Evolutionary conservation across 2,329 filamentous ascomycete species (phyloP), one percentile per base, ranked within the genome.

Genomic region (Grosmannia huntii): DNA sequence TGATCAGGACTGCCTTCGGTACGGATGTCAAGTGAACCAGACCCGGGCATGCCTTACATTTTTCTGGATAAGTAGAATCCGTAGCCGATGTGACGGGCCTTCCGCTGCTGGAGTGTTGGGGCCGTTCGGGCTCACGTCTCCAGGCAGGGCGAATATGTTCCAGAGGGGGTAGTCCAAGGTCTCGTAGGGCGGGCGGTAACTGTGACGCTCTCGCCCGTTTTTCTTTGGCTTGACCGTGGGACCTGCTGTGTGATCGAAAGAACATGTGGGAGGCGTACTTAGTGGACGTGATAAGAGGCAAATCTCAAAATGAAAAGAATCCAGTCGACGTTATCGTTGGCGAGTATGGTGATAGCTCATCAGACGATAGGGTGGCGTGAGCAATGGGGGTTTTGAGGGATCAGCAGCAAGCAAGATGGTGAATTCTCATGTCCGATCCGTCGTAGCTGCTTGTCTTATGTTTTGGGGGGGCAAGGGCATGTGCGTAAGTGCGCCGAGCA

Each of bases 161-260:
- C 48, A 64, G 65, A 49, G 66, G 60, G 58, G 66, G 60, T 48
- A 75, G 62, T 57, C 69, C 71, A 57, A 73, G 65, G 27, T 75
- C 72, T 60, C 68, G 68, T 55, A 75, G 64, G 55, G 66, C 65
- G 56, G 69, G 25, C 16, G 56, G 19, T 21, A 57, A 68, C 59
- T 71, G 70, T 60, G 66, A 63, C 60, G 71, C 69, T 61, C 68
- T 68, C 60, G 65, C 65, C 60, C 68, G 68, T 63, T 73, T 69
- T 56, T 75, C 71, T 64, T 71, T 72, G 55, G 66, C 65, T 63
- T 68, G 67, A 65, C 69, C 70, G 66, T 71, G 62, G 61, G 64
- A 60, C 65, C 70, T 74, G 61, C 68, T 68, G 62, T 71, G 71
- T 60, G 72, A 75, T 70, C 72, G 71, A 71, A 69, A 70, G 66